Evolutionary conservation across 768 basidiomycete genomes (phyloP).

Genomic region (Pulveroboletus ravenelii): DNA sequence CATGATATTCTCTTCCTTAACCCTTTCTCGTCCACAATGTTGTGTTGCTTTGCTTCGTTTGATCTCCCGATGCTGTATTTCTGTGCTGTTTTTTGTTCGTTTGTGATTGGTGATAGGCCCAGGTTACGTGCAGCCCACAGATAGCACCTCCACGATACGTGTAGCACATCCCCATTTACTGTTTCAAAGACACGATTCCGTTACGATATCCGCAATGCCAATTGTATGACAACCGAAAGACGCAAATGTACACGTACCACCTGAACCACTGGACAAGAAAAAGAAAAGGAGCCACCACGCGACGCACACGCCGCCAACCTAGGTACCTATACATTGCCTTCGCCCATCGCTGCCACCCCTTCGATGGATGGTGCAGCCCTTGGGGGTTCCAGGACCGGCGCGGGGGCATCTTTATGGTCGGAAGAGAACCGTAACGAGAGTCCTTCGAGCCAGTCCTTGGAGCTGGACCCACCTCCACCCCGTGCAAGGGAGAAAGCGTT

Average conservation of each 20-base stretch:
- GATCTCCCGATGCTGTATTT: too few species aligned
- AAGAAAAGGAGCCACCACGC: not conserved
- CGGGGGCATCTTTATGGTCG: not conserved
- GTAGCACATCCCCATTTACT: not conserved
- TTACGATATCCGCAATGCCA: not conserved
- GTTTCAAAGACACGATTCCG: not conserved
- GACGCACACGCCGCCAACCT: not conserved
- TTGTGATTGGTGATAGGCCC: too few species aligned
- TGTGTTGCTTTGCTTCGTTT: not conserved
- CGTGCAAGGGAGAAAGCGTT: slow-evolving; percentile 4
- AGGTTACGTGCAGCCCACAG: not conserved
- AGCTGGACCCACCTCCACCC: not conserved
- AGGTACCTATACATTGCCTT: not conserved
- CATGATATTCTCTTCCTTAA: not conserved
- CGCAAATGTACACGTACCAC: not conserved
- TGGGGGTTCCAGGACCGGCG: not conserved
- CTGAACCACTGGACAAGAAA: not conserved
- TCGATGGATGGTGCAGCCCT: not conserved
- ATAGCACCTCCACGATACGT: not conserved
- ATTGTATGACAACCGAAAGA: not conserved
- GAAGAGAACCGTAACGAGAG: slow-evolving; percentile 13
- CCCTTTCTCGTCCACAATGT: not conserved
- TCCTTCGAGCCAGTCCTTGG: slow-evolving; percentile 18
- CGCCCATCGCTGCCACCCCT: not conserved
- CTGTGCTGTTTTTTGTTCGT: too few species aligned